These are phyloP conservation scores for Solanum arcanum DNA, from an alignment of 257 asterid genomes.

Conservation along the genomic window DNA sequence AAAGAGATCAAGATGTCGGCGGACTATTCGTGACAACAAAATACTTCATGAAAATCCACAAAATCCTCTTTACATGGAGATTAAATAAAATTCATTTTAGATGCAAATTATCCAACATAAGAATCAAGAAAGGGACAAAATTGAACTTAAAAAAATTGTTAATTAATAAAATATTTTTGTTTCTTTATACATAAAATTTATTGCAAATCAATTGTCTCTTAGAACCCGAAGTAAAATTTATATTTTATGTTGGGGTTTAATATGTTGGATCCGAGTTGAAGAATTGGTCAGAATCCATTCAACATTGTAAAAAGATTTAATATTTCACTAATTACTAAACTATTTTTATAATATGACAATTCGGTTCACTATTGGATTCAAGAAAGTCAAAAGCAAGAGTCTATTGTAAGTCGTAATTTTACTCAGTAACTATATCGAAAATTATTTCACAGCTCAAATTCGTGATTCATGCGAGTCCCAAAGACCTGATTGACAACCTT, in stretches of 20 bases:
- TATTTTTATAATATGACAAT: not conserved
- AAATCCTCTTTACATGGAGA: not conserved
- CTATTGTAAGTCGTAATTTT: not conserved
- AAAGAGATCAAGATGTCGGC: not conserved
- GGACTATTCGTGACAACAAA: not conserved
- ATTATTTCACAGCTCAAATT: not conserved
- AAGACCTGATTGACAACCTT: not conserved
- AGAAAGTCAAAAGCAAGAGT: not conserved
- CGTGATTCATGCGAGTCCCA: not conserved
- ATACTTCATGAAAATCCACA: not conserved
- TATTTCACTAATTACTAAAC: not conserved
- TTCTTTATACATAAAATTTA: too few relatives aligned
- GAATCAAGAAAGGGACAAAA: not conserved
- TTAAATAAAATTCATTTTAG: too few relatives aligned
- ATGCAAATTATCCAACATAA: not conserved
- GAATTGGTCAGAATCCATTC: not conserved
- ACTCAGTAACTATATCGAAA: too few relatives aligned
- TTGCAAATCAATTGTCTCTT: not conserved
- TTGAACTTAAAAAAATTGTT: too few relatives aligned
- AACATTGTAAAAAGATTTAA: too few relatives aligned
- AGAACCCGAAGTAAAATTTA: not conserved
- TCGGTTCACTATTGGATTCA: not conserved
- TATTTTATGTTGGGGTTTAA: not conserved
- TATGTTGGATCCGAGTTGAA: not conserved
- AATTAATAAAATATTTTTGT: too few relatives aligned